Conservation (phyloP, 73 alveolate species). For the Paramecium primaurelia region DNA sequence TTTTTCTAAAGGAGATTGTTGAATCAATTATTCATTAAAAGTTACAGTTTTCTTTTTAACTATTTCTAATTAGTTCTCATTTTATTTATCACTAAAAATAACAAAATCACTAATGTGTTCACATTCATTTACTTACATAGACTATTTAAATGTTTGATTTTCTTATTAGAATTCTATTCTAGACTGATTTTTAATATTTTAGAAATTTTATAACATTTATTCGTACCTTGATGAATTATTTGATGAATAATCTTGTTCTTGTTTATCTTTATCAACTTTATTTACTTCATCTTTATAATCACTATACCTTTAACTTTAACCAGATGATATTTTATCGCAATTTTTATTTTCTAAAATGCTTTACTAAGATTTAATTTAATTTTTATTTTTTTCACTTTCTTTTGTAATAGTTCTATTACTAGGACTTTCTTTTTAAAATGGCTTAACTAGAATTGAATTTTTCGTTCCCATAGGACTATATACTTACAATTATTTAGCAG, state of each 20-base stretch:
- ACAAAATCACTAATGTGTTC: slow-evolving; percentile 35
- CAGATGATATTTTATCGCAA: background rate
- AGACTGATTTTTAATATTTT: slow-evolving; percentile 12
- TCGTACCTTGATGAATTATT: background rate
- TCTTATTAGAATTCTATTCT: background rate
- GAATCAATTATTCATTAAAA: background rate
- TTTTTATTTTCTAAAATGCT: background rate
- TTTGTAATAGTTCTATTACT: background rate
- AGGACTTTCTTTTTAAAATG: background rate
- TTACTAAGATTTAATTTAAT: background rate
- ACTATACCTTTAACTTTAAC: background rate
- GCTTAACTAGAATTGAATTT: background rate
- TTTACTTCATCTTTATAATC: background rate
- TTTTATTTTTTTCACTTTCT: background rate
- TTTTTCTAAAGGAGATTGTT: background rate
- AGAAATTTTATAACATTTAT: background rate
- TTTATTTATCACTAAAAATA: background rate
- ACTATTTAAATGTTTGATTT: background rate
- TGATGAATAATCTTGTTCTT: background rate
- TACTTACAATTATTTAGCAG: background rate
- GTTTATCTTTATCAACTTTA: too few species aligned
- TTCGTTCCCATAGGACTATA: background rate
- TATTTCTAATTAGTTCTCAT: background rate
- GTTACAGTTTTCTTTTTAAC: background rate
- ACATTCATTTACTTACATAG: slow-evolving; percentile 27